These are phyloP conservation scores for Pseudogymnoascus sp. DNA, from an alignment of 2,329 filamentous ascomycete genomes.

Conservation along the genomic window DNA sequence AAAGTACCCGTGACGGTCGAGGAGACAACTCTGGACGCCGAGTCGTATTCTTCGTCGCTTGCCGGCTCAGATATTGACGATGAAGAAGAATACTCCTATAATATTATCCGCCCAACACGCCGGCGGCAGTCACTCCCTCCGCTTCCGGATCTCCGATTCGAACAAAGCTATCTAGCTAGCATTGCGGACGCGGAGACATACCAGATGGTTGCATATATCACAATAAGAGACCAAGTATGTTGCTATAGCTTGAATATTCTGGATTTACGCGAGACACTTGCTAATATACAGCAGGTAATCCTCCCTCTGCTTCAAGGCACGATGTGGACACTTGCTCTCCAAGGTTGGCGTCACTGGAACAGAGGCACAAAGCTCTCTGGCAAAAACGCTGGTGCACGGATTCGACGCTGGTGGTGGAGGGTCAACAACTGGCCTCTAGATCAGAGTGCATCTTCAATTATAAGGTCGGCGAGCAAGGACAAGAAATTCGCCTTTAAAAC, in stretches of 20 bases:
- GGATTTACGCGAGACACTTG: neutral
- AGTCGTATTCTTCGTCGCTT: slow-evolving; percentile 22
- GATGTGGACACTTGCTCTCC: slow-evolving; percentile 76
- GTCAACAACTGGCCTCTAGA: slow-evolving; percentile 72
- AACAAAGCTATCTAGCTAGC: slow-evolving; percentile 94
- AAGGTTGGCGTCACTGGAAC: slow-evolving; percentile 90
- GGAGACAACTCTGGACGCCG: slow-evolving; percentile 23
- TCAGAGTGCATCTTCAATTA: neutral
- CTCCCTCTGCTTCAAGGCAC: slow-evolving; percentile 84
- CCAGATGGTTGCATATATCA: slow-evolving; percentile 77
- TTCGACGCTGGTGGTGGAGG: slow-evolving; percentile 89
- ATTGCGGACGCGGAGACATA: slow-evolving; percentile 72
- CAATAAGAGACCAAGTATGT: slow-evolving; percentile 75
- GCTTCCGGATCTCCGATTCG: slow-evolving; percentile 86
- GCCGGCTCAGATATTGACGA: slow-evolving; percentile 31
- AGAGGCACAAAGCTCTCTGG: slow-evolving; percentile 69
- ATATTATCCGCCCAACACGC: slow-evolving; percentile 49
- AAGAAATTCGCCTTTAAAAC: slow-evolving; percentile 2
- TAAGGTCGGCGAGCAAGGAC: neutral
- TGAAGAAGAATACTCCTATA: slow-evolving; percentile 59
- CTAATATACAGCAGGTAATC: slow-evolving; percentile 50
- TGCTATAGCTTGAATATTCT: neutral
- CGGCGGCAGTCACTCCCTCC: slow-evolving; percentile 50
- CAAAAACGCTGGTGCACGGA: slow-evolving; percentile 64
- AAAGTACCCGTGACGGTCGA: slow-evolving; percentile 52